phyloP scores from a whole-genome alignment of 2,329 filamentous ascomycete species.

The Boeremia lycopersici region DNA sequence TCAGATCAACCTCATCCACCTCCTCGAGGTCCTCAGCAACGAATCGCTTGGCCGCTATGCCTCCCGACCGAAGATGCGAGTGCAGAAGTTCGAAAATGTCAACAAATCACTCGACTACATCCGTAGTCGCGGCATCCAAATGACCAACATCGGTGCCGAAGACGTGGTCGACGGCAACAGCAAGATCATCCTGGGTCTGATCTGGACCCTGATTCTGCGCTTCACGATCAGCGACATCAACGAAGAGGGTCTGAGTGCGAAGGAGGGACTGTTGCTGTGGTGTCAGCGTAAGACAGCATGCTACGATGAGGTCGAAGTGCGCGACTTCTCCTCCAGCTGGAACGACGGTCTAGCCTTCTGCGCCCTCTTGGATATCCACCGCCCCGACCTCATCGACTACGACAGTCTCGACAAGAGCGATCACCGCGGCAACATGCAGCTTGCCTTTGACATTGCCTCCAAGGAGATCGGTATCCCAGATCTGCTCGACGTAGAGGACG shows the following conservation, averaged over 20 bases:
- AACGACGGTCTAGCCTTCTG: conserved; percentile 97
- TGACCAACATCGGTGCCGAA: conserved; percentile 98
- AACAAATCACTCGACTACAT: conserved; percentile 95
- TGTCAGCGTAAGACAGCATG: conserved; percentile 98
- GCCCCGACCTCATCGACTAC: conserved; percentile 96
- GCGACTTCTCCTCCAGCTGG: conserved; percentile 95
- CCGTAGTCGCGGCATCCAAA: conserved; percentile 86
- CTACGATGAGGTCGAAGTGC: conserved; percentile 94
- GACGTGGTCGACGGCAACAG: conserved; percentile 97
- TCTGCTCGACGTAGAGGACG: conserved; percentile 95
- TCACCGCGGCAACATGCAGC: conserved; percentile 95
- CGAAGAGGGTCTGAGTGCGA: conserved; percentile 95
- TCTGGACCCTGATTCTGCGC: conserved; percentile 96
- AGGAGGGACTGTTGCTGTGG: conserved; percentile 93
- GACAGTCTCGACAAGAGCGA: conserved; percentile 92
- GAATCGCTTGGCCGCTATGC: conserved; percentile 97
- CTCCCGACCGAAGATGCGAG: conserved; percentile 91
- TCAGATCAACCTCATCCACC: conserved; percentile 91
- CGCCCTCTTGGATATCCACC: conserved; percentile 93
- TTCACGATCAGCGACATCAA: conserved; percentile 99
- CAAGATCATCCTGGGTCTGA: conserved; percentile 95
- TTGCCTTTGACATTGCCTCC: conserved; percentile 94
- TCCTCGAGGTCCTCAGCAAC: conserved; percentile 92
- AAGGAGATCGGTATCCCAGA: conserved; percentile 97
- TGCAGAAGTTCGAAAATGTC: conserved; percentile 97